These are phyloP conservation scores for Podosphaera fusca DNA, from an alignment of 2,329 filamentous ascomycete genomes.

Conservation along the genomic window DNA sequence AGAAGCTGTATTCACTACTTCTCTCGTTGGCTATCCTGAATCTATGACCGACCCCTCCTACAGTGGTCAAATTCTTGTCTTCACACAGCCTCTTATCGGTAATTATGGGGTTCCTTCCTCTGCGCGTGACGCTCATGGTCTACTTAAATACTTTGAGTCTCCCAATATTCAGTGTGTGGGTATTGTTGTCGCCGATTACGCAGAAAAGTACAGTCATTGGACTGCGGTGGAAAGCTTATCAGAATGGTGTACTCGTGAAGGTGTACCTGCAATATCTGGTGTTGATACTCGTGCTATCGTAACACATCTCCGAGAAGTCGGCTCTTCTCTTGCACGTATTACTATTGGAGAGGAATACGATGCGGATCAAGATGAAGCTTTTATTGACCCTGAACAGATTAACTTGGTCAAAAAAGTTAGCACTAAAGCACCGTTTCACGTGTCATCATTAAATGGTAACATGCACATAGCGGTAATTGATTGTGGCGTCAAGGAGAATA, in stretches of 20 bases:
- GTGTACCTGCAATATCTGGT: slow-evolving; percentile 84
- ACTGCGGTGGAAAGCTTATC: slow-evolving; percentile 85
- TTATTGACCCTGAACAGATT: slow-evolving; percentile 84
- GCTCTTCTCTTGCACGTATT: slow-evolving; percentile 85
- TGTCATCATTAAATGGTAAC: slow-evolving; percentile 60
- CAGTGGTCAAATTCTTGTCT: slow-evolving; percentile 88
- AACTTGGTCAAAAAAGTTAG: slow-evolving; percentile 90
- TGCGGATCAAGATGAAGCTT: slow-evolving; percentile 91
- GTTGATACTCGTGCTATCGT: slow-evolving; percentile 95
- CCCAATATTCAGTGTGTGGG: slow-evolving; percentile 92
- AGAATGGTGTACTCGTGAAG: slow-evolving; percentile 89
- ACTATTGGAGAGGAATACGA: slow-evolving; percentile 95
- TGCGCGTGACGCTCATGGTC: slow-evolving; percentile 63
- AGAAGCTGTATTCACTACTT: slow-evolving; percentile 96
- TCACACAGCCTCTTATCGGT: slow-evolving; percentile 91
- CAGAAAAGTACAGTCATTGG: slow-evolving; percentile 92
- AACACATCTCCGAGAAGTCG: slow-evolving; percentile 84
- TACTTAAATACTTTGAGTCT: slow-evolving; percentile 95
- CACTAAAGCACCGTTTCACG: slow-evolving; percentile 94
- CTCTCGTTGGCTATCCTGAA: slow-evolving; percentile 92
- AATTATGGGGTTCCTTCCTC: slow-evolving; percentile 93
- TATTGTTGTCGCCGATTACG: slow-evolving; percentile 87
- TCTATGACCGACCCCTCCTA: slow-evolving; percentile 77
- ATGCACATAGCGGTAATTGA: slow-evolving; percentile 89
- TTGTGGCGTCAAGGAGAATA: slow-evolving; percentile 99